phyloP scores from a whole-genome alignment of 768 basidiomycete genomes.

The Vararia minispora region DNA sequence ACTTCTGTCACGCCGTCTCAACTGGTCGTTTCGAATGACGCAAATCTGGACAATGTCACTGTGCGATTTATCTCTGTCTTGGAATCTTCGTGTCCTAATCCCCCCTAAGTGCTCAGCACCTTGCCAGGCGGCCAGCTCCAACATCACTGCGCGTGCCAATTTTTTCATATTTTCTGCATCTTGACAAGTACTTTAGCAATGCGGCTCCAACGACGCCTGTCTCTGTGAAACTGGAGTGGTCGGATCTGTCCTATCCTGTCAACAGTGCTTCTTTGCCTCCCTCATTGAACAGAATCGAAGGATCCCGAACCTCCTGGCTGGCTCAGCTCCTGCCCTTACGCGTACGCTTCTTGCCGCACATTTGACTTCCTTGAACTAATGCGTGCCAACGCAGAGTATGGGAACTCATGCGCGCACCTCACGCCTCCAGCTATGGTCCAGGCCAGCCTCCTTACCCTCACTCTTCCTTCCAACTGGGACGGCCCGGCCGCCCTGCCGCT shows the following conservation, averaged over 20 bases:
- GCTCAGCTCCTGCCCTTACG: constrained; percentile 44
- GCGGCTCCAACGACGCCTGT: constrained; percentile 36
- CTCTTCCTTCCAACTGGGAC: constrained; percentile 44
- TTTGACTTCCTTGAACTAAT: background rate
- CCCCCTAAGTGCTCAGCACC: constrained; percentile 15
- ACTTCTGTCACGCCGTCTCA: constrained; percentile 24
- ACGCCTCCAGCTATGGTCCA: constrained; percentile 28
- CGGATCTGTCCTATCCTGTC: constrained; percentile 34
- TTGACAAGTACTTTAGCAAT: constrained; percentile 14
- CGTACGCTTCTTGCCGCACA: constrained; percentile 28
- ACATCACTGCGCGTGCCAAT: no score
- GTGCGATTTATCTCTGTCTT: constrained; percentile 15
- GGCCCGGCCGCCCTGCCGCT: constrained; percentile 44
- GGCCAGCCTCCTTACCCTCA: constrained; percentile 28
- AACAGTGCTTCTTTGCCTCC: constrained; percentile 56
- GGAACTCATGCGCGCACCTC: constrained; percentile 37
- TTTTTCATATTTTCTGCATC: constrained; percentile 19
- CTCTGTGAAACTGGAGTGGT: constrained; percentile 40
- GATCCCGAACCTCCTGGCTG: constrained; percentile 40
- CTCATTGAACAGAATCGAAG: constrained; percentile 39
- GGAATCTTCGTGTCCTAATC: background rate
- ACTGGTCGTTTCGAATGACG: constrained; percentile 30
- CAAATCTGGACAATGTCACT: constrained; percentile 16
- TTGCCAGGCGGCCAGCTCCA: constrained; percentile 20
- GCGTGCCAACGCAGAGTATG: constrained; percentile 1